phyloP scores from a whole-genome alignment of 108 stramenopile genomes.

The Fistulifera pelliculosa region DNA sequence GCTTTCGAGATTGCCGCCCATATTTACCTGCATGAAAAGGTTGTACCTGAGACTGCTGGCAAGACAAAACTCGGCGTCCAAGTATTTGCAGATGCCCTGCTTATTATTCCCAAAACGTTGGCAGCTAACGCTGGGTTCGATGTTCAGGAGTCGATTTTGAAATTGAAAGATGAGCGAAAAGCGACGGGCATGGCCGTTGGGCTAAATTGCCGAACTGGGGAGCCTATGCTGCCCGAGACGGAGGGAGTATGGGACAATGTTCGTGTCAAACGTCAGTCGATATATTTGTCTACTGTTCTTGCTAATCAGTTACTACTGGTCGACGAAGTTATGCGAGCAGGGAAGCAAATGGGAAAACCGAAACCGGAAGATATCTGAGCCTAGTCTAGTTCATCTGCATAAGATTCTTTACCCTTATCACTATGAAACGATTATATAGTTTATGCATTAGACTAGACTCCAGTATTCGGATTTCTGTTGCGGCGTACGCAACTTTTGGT shows the following conservation, averaged over 20 bases:
- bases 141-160: conserved; percentile 88
- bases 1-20: conserved; percentile 94
- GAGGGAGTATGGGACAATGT: conserved; percentile 97
- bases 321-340: conserved; percentile 98
- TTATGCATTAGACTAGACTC: no score
- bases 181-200: conserved; percentile 76
- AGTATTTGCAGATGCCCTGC: conserved; percentile 94
- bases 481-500: no score
- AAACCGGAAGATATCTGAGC: no score
- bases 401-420: no score
- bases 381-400: no score
- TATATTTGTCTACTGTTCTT: conserved; percentile 91
- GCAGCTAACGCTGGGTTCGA: conserved; percentile 97
- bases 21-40: conserved; percentile 48
- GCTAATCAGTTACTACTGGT: conserved; percentile 97
- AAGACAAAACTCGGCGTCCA: conserved; percentile 92
- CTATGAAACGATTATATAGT: no score
- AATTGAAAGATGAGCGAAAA: conserved; percentile 82
- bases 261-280: conserved; percentile 91
- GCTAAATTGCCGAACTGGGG: conserved; percentile 87
- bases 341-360: conserved; percentile 89
- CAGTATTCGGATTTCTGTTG: no score
- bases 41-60: conserved; percentile 70
- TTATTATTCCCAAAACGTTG: conserved; percentile 95
- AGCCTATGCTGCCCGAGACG: conserved; percentile 88